Evolutionary conservation across 208 protist genomes (phyloP).

Genomic region (Wallacemonas sp.): DNA sequence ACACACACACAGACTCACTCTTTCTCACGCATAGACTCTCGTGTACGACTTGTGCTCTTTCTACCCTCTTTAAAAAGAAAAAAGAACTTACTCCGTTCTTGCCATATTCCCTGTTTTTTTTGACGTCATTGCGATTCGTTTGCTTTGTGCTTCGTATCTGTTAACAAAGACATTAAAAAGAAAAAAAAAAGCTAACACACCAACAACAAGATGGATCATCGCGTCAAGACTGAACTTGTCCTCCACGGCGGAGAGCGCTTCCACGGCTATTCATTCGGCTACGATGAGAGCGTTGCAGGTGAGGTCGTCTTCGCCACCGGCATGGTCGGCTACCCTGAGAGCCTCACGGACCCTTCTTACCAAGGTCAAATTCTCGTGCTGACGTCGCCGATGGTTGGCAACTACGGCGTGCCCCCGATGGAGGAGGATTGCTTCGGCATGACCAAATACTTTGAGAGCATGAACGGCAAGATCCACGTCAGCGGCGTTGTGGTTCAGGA

Average conservation of each 20-base stretch:
- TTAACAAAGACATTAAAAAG: constrained; percentile 14
- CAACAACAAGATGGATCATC: constrained; percentile 24
- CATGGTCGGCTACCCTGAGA: constrained; percentile 95
- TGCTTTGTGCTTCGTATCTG: too few species aligned
- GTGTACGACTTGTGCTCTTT: too few species aligned
- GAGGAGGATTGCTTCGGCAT: constrained; percentile 93
- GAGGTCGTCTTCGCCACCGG: constrained; percentile 94
- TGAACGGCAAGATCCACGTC: constrained; percentile 85
- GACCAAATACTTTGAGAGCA: constrained; percentile 96
- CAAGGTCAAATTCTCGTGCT: constrained; percentile 97
- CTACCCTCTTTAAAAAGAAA: not conserved
- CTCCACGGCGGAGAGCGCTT: constrained; percentile 94
- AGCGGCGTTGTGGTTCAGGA: constrained; percentile 92
- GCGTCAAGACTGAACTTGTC: constrained; percentile 78
- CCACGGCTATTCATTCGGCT: constrained; percentile 95
- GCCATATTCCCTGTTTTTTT: too few species aligned
- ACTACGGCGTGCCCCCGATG: constrained; percentile 95
- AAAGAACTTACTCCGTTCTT: not conserved
- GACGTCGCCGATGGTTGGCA: constrained; percentile 97
- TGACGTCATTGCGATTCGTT: too few species aligned
- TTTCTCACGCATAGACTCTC: constrained; percentile 1
- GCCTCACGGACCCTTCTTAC: constrained; percentile 98
- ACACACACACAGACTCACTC: not conserved
- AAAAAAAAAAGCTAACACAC: constrained; percentile 4
- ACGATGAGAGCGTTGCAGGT: constrained; percentile 85